Percentiles rank a stretch among this genome's conserved stretches.
Conservation (phyloP, 495 filamentous ascomycete genomes). For the Glonium stellatum region DNA sequence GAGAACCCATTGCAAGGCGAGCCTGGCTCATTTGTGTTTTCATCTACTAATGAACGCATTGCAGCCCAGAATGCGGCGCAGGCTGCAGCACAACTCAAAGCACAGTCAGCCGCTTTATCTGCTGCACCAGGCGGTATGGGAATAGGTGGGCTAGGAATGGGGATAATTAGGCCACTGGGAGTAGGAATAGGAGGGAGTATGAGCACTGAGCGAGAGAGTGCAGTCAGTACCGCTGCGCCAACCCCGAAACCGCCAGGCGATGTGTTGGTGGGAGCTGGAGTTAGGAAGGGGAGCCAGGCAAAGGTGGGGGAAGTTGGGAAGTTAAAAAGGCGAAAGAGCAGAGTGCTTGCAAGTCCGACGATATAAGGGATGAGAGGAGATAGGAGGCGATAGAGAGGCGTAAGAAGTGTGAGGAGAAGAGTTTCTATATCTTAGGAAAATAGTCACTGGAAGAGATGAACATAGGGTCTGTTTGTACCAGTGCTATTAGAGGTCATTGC, state of each 20-base stretch:
- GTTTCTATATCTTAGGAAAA: too few species aligned
- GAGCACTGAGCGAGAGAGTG: slow-evolving; percentile 7
- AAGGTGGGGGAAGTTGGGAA: slow-evolving; percentile 42
- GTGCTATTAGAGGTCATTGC: too few species aligned
- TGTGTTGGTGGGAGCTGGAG: slow-evolving; percentile 15
- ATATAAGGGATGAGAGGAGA: not conserved
- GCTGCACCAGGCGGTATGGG: not conserved
- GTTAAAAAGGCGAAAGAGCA: slow-evolving; percentile 55
- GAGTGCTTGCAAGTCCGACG: slow-evolving; percentile 16
- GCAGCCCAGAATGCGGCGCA: slow-evolving; percentile 29
- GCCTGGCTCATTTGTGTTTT: slow-evolving; percentile 78
- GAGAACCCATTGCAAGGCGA: slow-evolving; percentile 81
- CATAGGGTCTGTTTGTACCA: too few species aligned
- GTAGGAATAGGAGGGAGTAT: not conserved
- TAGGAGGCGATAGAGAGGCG: not conserved
- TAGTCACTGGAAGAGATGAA: too few species aligned
- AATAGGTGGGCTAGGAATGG: not conserved
- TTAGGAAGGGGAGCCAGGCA: slow-evolving; percentile 16
- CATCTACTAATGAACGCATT: slow-evolving; percentile 46
- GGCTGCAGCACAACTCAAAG: slow-evolving; percentile 6
- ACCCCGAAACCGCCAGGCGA: slow-evolving; percentile 19
- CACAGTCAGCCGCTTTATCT: not conserved
- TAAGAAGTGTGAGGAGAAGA: not conserved
- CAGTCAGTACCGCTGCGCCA: slow-evolving; percentile 15
- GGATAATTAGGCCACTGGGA: not conserved